Evolutionary conservation across 257 asterid species (phyloP), one percentile per base, ranked within the genome.

Genomic region (Solanum sejunctum): DNA sequence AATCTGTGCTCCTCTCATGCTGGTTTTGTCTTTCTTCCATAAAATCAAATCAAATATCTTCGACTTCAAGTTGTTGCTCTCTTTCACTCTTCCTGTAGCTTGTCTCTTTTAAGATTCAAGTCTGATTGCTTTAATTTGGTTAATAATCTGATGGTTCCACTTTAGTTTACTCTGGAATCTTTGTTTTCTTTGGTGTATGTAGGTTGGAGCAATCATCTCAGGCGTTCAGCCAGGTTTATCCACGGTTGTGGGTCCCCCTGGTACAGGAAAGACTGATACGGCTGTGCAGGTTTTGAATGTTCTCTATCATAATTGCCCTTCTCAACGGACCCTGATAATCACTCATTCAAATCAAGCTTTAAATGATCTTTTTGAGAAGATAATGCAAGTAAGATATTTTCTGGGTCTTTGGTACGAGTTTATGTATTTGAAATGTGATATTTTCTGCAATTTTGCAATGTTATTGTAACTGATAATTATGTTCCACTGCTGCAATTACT

Each of bases 241-340:
- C 51, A 97, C 95, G 99, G 99, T 97, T 87, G 99, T 97, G 41
- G 99, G 99, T 84, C 99, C 99, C 84, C 99, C 99, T 83, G 99
- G 99, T 89, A 97, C 99, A 6, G 99, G 99, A 86, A 97, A 97
- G 92, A 97, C 99, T 7, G 99, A 97, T 87, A 97, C 99, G 16
- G 99, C 99, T 20, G 99, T 97, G 85, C 99, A 95, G 88, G 92
- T 97, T 86, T 87, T 97, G 88, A 95, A 97, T 90, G 98, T 97
- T 81, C 94, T 97, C 69, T 97, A 97, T 92, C 99, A 97, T 85
- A 97, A 97, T 87, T 97, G 99, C 90, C 98, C 99, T 87, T 95
- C 99, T 88, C 99, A 97, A 92, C 93, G 99, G 87, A 97, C 99
- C 67, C 89, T 97, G 91, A 97, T 97, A 86, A 97, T 97, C 72